Conservation (phyloP, 805 yeast genomes). For the Lipomyces yamadae region DNA sequence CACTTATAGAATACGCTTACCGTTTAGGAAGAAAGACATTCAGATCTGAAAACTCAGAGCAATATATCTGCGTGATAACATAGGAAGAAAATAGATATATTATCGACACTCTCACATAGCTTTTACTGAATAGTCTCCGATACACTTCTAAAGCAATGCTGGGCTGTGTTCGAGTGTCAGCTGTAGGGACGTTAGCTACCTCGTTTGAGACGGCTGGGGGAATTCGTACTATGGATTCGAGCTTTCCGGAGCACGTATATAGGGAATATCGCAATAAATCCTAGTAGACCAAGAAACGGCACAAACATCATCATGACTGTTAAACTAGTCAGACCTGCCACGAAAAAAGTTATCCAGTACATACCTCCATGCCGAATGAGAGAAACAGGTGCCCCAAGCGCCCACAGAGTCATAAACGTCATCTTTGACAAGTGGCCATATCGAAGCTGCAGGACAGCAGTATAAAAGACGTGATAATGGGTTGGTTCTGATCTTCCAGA, state of each 20-base stretch:
- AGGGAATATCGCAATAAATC: conserved; percentile 27
- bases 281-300: conserved; percentile 21
- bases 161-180: conserved; percentile 17
- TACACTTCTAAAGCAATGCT: conserved; percentile 22
- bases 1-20: conserved; percentile 8
- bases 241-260: conserved; percentile 39
- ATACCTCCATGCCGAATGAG: conserved; percentile 24
- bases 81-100: conserved; percentile 24
- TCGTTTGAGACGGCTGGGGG: neutral
- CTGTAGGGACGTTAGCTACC: conserved; percentile 10
- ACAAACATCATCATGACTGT: conserved; percentile 22
- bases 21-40: conserved; percentile 23
- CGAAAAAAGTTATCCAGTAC: conserved; percentile 10
- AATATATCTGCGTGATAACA: conserved; percentile 21
- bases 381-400: conserved; percentile 9
- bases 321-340: neutral
- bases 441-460: conserved; percentile 36
- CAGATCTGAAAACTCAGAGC: conserved; percentile 26
- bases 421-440: conserved; percentile 32
- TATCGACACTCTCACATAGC: conserved; percentile 11
- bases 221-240: conserved; percentile 33
- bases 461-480: conserved; percentile 36
- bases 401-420: conserved; percentile 23
- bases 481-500: conserved; percentile 34
- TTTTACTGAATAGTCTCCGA: conserved; percentile 14